Conservation (phyloP, 2,329 filamentous ascomycete species). For the Exophiala sp. region DNA sequence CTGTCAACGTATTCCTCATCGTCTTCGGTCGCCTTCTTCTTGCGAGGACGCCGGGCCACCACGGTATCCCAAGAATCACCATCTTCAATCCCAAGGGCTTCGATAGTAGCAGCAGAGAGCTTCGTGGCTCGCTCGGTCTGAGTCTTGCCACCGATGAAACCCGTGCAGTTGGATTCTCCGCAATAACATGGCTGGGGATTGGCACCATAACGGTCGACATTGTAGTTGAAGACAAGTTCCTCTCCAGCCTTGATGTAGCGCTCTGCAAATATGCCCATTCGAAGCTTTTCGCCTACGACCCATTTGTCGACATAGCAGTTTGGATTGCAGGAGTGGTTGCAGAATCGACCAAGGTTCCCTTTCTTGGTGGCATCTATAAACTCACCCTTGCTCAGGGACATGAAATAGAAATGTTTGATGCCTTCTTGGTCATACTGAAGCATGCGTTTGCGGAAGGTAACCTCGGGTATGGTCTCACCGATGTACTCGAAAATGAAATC, state of each 20-base stretch:
- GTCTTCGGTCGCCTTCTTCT: slow-evolving; percentile 89
- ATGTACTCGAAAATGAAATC: slow-evolving; percentile 99
- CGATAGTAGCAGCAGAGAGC: slow-evolving; percentile 78
- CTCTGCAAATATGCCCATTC: slow-evolving; percentile 97
- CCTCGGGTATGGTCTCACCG: slow-evolving; percentile 94
- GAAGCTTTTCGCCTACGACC: slow-evolving; percentile 93
- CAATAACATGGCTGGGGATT: slow-evolving; percentile 97
- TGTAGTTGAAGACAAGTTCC: slow-evolving; percentile 98
- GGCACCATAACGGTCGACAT: slow-evolving; percentile 94
- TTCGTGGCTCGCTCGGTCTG: slow-evolving; percentile 95
- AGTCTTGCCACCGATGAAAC: slow-evolving; percentile 95
- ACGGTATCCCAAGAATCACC: slow-evolving; percentile 76
- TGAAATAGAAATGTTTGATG: slow-evolving; percentile 99
- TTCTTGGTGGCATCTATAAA: slow-evolving; percentile 97
- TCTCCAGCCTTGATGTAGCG: slow-evolving; percentile 80
- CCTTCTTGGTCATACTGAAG: slow-evolving; percentile 89
- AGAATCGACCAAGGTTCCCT: slow-evolving; percentile 92
- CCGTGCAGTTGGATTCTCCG: slow-evolving; percentile 86
- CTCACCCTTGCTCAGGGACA: slow-evolving; percentile 93
- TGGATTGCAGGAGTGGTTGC: slow-evolving; percentile 97
- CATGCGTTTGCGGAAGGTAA: slow-evolving; percentile 82
- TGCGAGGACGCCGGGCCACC: slow-evolving; percentile 81
- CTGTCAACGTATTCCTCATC: slow-evolving; percentile 94
- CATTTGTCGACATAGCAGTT: slow-evolving; percentile 99
- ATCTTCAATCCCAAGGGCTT: slow-evolving; percentile 92